These are phyloP conservation scores for Dittrichia graveolens DNA, from an alignment of 129 eudicot species.

Conservation along the genomic window DNA sequence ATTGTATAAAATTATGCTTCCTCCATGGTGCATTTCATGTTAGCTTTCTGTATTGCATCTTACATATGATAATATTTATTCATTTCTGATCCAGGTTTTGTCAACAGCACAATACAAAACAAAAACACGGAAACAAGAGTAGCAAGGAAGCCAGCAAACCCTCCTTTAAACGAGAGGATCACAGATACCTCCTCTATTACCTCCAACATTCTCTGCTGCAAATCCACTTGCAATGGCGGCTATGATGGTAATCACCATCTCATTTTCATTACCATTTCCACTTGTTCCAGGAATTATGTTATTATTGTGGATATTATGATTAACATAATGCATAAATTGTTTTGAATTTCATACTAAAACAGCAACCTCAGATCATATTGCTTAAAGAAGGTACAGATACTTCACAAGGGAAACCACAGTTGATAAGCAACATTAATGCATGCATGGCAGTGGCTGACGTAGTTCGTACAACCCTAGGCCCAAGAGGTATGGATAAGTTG, in stretches of 20 bases:
- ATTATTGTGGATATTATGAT: neutral
- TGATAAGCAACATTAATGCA: constrained; percentile 93
- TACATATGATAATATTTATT: too few relatives aligned
- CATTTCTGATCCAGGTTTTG: too few relatives aligned
- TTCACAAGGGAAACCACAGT: constrained; percentile 93
- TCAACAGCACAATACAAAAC: too few relatives aligned
- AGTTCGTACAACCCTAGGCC: constrained; percentile 95
- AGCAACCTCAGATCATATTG: constrained; percentile 98
- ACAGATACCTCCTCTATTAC: constrained; percentile 1
- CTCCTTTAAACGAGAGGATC: constrained; percentile 17
- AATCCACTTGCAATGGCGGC: constrained; percentile 34
- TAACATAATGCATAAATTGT: neutral
- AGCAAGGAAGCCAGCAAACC: neutral
- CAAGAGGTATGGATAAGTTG: constrained; percentile 97
- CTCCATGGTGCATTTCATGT: too few relatives aligned
- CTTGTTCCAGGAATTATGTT: neutral
- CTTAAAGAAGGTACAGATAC: constrained; percentile 97
- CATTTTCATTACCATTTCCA: neutral
- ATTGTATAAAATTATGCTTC: too few relatives aligned
- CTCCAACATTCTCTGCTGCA: constrained; percentile 30
- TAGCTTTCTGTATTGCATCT: too few relatives aligned
- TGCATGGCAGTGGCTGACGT: constrained; percentile 92
- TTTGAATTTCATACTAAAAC: constrained; percentile 21
- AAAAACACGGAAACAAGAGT: too few relatives aligned
- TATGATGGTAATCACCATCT: constrained; percentile 35